These are phyloP conservation scores for Tuber aestivum DNA, from an alignment of 495 filamentous ascomycete species.

Conservation along the genomic window DNA sequence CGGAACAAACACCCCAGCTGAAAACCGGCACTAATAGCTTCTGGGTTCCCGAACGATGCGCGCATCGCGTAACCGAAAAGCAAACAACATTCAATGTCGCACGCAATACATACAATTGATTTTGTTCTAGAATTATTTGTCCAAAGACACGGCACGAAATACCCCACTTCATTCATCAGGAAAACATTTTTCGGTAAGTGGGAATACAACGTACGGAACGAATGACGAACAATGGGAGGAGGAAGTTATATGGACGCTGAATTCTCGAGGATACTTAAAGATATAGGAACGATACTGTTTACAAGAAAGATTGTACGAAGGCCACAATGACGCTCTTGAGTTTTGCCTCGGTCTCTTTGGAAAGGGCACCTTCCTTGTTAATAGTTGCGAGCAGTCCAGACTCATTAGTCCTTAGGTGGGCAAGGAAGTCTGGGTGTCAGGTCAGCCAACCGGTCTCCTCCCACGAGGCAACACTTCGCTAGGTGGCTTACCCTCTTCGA, in stretches of 20 bases:
- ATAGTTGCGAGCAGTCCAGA: constrained; percentile 76
- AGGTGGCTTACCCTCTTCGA: constrained; percentile 56
- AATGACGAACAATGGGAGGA: constrained; percentile 15
- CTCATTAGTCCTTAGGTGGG: constrained; percentile 86
- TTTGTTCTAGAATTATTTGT: constrained; percentile 47
- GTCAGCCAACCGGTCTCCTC: constrained; percentile 19
- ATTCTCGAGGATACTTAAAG: constrained; percentile 52
- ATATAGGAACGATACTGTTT: constrained; percentile 39
- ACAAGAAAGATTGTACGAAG: constrained; percentile 75
- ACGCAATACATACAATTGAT: constrained; percentile 50
- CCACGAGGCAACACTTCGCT: not conserved
- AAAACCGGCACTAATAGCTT: not conserved
- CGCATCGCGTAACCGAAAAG: constrained; percentile 48
- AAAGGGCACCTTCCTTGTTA: constrained; percentile 90
- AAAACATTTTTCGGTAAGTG: constrained; percentile 11
- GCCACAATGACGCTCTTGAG: constrained; percentile 68
- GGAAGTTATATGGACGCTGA: constrained; percentile 22
- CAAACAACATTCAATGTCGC: constrained; percentile 31
- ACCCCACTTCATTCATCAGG: constrained; percentile 19
- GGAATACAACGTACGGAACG: constrained; percentile 32
- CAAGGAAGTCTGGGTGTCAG: constrained; percentile 62
- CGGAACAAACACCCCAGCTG: no score
- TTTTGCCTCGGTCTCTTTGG: constrained; percentile 87
- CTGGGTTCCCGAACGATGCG: not conserved
- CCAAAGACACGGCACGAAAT: constrained; percentile 10